Evolutionary conservation across 1,139 yeast genomes (phyloP).

Genomic region (Blastobotrys ciferrii): DNA sequence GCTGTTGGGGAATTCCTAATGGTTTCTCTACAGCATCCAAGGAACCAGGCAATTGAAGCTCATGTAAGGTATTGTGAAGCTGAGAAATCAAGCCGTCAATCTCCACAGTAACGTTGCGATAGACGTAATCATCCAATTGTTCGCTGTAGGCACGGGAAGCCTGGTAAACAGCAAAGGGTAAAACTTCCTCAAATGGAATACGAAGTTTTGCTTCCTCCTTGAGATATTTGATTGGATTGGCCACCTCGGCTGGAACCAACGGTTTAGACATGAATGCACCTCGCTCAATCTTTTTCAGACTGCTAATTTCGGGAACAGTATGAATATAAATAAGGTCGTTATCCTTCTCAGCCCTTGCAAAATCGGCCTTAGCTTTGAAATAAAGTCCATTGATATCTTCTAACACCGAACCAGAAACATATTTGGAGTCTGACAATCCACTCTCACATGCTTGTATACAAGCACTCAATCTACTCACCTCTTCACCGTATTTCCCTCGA

Average conservation of each 20-base stretch:
- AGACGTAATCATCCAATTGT: slow-evolving; percentile 58
- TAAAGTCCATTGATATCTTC: slow-evolving; percentile 50
- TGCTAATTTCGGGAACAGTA: slow-evolving; percentile 51
- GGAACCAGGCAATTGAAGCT: slow-evolving; percentile 52
- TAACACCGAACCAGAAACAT: slow-evolving; percentile 45
- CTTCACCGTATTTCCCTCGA: slow-evolving; percentile 62
- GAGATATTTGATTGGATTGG: slow-evolving; percentile 16
- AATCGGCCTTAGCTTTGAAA: slow-evolving; percentile 44
- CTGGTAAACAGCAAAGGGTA: slow-evolving; percentile 68
- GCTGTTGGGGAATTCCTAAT: slow-evolving; percentile 57
- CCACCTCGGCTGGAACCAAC: slow-evolving; percentile 39
- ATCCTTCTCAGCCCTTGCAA: slow-evolving; percentile 67
- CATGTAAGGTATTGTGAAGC: slow-evolving; percentile 39
- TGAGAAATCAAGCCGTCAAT: slow-evolving; percentile 50
- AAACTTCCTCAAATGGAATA: slow-evolving; percentile 52
- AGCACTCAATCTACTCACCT: slow-evolving; percentile 54
- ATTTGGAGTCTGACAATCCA: slow-evolving; percentile 42
- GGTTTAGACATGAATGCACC: slow-evolving; percentile 57
- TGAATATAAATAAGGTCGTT: slow-evolving; percentile 77
- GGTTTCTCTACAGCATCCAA: slow-evolving; percentile 65
- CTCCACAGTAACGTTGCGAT: slow-evolving; percentile 51
- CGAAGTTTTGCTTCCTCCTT: slow-evolving; percentile 25
- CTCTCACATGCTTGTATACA: slow-evolving; percentile 42
- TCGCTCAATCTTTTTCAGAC: slow-evolving; percentile 47
- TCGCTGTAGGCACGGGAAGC: slow-evolving; percentile 68